phyloP scores from a whole-genome alignment of 495 filamentous ascomycete species.

The Penicillium pancosmium region DNA sequence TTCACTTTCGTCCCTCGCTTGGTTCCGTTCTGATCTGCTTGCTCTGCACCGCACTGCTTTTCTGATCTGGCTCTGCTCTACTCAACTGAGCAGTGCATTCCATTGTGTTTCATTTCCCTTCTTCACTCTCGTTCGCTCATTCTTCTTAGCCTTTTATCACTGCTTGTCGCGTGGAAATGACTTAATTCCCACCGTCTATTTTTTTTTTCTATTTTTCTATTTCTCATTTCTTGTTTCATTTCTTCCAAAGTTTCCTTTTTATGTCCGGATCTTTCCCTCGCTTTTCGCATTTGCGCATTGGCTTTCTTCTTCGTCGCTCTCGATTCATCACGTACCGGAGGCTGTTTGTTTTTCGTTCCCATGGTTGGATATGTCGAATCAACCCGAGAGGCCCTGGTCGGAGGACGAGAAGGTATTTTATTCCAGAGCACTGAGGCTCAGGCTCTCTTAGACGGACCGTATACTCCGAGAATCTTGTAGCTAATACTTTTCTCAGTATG shows the following conservation, averaged over 20 bases:
- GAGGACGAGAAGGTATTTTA: constrained; percentile 61
- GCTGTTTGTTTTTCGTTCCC: constrained; percentile 30
- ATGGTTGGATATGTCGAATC: constrained; percentile 54
- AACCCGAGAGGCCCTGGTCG: constrained; percentile 54
- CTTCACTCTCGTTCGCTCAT: not conserved
- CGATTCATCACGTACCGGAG: constrained; percentile 5
- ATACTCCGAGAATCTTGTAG: not conserved
- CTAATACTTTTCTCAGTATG: constrained; percentile 39
- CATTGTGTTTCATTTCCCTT: not conserved
- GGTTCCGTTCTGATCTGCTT: constrained; percentile 25
- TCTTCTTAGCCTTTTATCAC: constrained; percentile 1
- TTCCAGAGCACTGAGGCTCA: not conserved
- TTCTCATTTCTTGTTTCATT: constrained; percentile 9
- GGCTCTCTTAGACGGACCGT: not conserved
- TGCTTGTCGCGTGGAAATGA: not conserved
- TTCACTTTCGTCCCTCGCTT: constrained; percentile 19
- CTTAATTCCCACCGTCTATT: not conserved
- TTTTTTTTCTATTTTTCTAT: constrained; percentile 13
- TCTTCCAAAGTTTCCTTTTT: constrained; percentile 13
- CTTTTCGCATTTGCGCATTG: constrained; percentile 14
- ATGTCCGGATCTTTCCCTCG: constrained; percentile 20
- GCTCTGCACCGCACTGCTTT: constrained; percentile 8
- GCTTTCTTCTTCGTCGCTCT: constrained; percentile 2
- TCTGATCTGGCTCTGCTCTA: not conserved
- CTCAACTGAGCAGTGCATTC: not conserved